phyloP scores from a whole-genome alignment of 2,329 filamentous ascomycete species.

The Fusarium marasasianum region DNA sequence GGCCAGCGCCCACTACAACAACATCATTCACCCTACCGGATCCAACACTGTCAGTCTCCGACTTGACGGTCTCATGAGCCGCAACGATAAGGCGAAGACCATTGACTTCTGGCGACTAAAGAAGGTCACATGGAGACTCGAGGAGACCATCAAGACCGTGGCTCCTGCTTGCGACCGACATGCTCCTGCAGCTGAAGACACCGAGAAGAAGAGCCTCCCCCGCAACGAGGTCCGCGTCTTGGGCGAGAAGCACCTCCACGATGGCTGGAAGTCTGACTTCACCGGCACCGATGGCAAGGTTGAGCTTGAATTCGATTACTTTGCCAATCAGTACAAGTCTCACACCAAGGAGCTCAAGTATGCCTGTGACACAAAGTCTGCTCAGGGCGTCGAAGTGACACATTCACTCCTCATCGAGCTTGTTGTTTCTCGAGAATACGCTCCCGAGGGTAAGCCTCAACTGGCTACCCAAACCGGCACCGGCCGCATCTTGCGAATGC shows the following conservation, averaged over 20 bases:
- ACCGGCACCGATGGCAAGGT: slow-evolving; percentile 65
- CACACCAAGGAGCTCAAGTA: slow-evolving; percentile 65
- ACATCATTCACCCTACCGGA: slow-evolving; percentile 86
- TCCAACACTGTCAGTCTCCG: slow-evolving; percentile 82
- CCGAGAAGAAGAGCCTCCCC: slow-evolving; percentile 69
- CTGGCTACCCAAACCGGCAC: slow-evolving; percentile 87
- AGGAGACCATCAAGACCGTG: slow-evolving; percentile 83
- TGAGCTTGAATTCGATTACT: slow-evolving; percentile 81
- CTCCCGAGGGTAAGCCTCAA: slow-evolving; percentile 71
- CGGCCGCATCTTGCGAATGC: slow-evolving; percentile 90
- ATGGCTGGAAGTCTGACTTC: slow-evolving; percentile 86
- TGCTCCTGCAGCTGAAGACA: slow-evolving; percentile 52
- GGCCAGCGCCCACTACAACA: slow-evolving; percentile 81
- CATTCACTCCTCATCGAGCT: slow-evolving; percentile 92
- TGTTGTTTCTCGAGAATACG: slow-evolving; percentile 92
- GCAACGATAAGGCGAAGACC: slow-evolving; percentile 74
- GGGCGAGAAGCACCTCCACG: slow-evolving; percentile 82
- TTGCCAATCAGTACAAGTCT: slow-evolving; percentile 51
- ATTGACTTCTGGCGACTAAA: slow-evolving; percentile 86
- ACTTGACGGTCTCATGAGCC: slow-evolving; percentile 84
- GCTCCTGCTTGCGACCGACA: slow-evolving; percentile 85
- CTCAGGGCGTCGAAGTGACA: slow-evolving; percentile 78
- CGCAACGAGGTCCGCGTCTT: slow-evolving; percentile 82
- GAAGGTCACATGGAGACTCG: slow-evolving; percentile 91
- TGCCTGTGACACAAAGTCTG: slow-evolving; percentile 79